Conservation (phyloP, 192 early-diverging fungal species). For the Lobosporangium transversale region DNA sequence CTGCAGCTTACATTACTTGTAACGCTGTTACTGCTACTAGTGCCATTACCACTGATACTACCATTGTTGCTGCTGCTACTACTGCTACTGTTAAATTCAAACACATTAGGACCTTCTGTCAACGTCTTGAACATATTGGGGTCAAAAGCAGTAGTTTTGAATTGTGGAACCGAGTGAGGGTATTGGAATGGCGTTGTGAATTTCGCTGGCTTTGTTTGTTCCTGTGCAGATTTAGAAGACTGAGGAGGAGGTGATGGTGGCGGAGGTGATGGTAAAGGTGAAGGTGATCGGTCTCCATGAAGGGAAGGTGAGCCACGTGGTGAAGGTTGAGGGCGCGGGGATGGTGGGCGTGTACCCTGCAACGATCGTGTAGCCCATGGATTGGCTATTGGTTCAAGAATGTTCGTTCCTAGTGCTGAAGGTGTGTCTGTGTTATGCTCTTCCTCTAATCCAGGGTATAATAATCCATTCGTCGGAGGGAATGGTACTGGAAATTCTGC, state of each 20-base stretch:
- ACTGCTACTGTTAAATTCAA: no score
- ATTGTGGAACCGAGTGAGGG: neutral
- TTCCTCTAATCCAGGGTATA: neutral
- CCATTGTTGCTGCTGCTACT: neutral
- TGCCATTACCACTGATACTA: neutral
- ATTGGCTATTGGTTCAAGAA: no score
- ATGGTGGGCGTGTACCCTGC: no score
- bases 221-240: neutral
- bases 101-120: neutral
- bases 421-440: neutral
- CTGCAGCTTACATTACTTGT: no score
- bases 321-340: no score
- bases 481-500: neutral
- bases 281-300: neutral
- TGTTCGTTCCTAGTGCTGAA: neutral
- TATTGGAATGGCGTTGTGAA: neutral
- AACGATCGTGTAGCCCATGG: no score
- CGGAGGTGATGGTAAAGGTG: slow-evolving; percentile 1
- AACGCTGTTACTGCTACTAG: neutral
- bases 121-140: neutral
- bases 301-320: neutral
- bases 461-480: neutral
- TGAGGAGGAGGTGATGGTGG: slow-evolving; percentile 2
- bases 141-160: no score
- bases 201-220: neutral